Conservation (phyloP, 768 basidiomycete genomes). For the Suillus tomentosus region DNA sequence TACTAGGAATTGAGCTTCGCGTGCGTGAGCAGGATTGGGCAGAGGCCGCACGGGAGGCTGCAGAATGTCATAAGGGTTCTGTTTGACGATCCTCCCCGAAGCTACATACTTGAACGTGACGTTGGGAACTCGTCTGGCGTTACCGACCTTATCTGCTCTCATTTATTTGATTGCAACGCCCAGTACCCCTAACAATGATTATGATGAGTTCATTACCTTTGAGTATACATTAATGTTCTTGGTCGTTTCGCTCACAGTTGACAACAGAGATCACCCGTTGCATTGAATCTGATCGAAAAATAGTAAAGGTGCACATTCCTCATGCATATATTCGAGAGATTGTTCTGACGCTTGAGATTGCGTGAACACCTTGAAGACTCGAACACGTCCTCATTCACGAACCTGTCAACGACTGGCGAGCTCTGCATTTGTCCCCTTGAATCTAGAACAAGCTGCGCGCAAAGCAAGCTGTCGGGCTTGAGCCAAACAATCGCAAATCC, state of each 20-base stretch:
- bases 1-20: not conserved
- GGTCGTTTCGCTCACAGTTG: not conserved
- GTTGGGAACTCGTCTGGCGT: not conserved
- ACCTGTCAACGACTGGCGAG: not conserved
- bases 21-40: constrained; percentile 3
- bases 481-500: not conserved
- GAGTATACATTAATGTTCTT: too few relatives aligned
- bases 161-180: too few relatives aligned
- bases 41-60: not conserved
- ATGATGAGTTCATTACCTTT: too few relatives aligned
- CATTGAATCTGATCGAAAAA: too few relatives aligned
- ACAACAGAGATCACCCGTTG: too few relatives aligned
- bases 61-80: not conserved
- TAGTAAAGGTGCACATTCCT: not conserved
- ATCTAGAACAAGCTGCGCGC: not conserved
- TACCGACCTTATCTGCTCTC: not conserved
- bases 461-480: not conserved
- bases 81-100: not conserved
- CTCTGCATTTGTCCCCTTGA: not conserved
- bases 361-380: not conserved
- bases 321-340: not conserved
- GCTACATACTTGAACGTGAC: not conserved
- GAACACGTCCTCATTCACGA: not conserved
- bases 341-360: not conserved
- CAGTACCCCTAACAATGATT: too few relatives aligned